These are phyloP conservation scores for Backusella australiensis DNA, from an alignment of 192 early-diverging fungal genomes.

Conservation along the genomic window DNA sequence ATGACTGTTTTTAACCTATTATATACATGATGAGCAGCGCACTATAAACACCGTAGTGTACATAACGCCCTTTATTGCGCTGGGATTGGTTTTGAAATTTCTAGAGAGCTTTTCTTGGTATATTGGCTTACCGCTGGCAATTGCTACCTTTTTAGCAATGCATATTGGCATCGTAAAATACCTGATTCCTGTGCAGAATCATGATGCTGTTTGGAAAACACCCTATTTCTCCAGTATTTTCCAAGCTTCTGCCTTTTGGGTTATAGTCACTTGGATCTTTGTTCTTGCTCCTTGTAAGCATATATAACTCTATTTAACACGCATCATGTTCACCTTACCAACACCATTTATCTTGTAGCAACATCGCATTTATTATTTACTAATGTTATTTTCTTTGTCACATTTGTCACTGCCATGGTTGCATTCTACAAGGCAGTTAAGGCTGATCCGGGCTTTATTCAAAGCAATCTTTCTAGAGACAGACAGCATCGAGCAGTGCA, in stretches of 20 bases:
- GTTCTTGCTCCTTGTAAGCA: conserved; percentile 64
- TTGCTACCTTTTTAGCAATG: conserved; percentile 49
- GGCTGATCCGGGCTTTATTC: conserved; percentile 80
- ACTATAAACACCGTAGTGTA: conserved; percentile 68
- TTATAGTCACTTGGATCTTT: conserved; percentile 61
- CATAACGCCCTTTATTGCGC: conserved; percentile 62
- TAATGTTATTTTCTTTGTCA: conserved; percentile 66
- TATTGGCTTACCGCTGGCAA: conserved; percentile 62
- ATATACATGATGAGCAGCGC: conserved; percentile 30
- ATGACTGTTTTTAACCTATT: background rate
- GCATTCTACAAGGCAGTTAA: conserved; percentile 74
- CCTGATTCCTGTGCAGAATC: conserved; percentile 48
- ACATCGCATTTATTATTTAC: conserved; percentile 57
- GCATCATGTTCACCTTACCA: no score
- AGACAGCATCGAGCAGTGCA: conserved; percentile 50
- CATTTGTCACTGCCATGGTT: conserved; percentile 63
- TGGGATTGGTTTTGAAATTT: conserved; percentile 57
- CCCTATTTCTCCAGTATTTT: conserved; percentile 86
- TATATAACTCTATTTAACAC: background rate
- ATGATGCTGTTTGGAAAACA: conserved; percentile 63
- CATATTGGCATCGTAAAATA: conserved; percentile 60
- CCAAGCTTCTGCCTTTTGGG: conserved; percentile 81
- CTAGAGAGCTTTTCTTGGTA: conserved; percentile 75
- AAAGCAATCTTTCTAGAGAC: conserved; percentile 43
- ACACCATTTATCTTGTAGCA: conserved; percentile 34